Percentiles rank a stretch among this genome's conserved stretches.
phyloP scores from a whole-genome alignment of 2,329 filamentous ascomycete genomes.

The Colletotrichum sp. region DNA sequence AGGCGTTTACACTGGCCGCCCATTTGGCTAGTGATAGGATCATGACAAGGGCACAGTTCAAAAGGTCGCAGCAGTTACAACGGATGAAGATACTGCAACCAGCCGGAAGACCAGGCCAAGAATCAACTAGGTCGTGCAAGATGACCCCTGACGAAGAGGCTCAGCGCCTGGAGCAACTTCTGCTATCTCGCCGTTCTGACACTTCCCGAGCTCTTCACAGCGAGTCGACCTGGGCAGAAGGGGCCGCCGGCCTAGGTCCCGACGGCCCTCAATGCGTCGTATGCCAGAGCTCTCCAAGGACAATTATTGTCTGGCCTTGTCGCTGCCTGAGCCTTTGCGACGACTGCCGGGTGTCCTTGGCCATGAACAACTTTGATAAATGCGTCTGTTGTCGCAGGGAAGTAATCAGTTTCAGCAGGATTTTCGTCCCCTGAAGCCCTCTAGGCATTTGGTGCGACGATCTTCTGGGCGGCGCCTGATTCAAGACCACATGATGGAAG shows the following conservation, averaged over 20 bases:
- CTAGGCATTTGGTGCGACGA: not conserved
- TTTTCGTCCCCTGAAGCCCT: conserved; percentile 74
- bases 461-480: too few relatives aligned
- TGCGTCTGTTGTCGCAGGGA: conserved; percentile 93
- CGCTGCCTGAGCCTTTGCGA: conserved; percentile 94
- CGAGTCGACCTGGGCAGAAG: conserved; percentile 65
- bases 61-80: conserved; percentile 69
- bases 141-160: conserved; percentile 64
- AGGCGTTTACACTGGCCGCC: conserved; percentile 81
- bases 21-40: conserved; percentile 75
- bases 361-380: conserved; percentile 96
- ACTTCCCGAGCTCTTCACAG: not conserved
- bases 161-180: conserved; percentile 64
- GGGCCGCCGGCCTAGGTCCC: conserved; percentile 73
- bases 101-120: conserved; percentile 36
- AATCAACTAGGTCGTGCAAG: conserved; percentile 37
- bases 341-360: conserved; percentile 90
- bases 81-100: conserved; percentile 71
- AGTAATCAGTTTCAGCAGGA: conserved; percentile 85
- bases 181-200: conserved; percentile 54
- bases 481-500: not conserved
- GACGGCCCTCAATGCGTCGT: conserved; percentile 88
- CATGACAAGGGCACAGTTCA: conserved; percentile 83
- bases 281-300: conserved; percentile 84
- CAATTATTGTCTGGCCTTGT: conserved; percentile 95